Evolutionary conservation across 805 yeast genomes (phyloP).

Genomic region (Pichia nanzhaoensis): DNA sequence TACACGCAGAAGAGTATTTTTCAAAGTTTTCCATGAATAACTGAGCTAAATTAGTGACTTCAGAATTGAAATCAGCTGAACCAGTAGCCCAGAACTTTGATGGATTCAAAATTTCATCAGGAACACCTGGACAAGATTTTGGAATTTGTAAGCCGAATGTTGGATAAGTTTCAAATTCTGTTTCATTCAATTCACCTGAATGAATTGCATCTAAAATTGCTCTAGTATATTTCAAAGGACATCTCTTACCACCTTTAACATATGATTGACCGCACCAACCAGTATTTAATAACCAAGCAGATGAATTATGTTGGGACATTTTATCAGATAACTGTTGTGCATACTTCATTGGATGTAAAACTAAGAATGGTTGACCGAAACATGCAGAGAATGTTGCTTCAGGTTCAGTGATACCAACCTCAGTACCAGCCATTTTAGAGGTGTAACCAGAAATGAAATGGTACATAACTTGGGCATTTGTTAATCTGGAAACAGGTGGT

Average conservation of each 20-base stretch:
- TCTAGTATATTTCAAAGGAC: slow-evolving; percentile 96
- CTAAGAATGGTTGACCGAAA: slow-evolving; percentile 98
- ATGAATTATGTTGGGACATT: slow-evolving; percentile 80
- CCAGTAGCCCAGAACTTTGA: slow-evolving; percentile 71
- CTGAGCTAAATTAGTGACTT: slow-evolving; percentile 61
- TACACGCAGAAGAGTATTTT: slow-evolving; percentile 76
- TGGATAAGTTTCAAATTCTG: slow-evolving; percentile 77
- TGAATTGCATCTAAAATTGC: slow-evolving; percentile 93
- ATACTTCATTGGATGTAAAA: slow-evolving; percentile 95
- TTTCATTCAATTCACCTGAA: slow-evolving; percentile 77
- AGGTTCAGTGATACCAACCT: slow-evolving; percentile 97
- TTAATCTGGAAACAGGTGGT: slow-evolving; percentile 92
- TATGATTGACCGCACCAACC: slow-evolving; percentile 98
- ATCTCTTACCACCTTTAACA: slow-evolving; percentile 90
- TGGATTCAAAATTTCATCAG: slow-evolving; percentile 81
- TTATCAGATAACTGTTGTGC: slow-evolving; percentile 94
- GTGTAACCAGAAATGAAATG: slow-evolving; percentile 98
- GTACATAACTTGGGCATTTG: slow-evolving; percentile 97
- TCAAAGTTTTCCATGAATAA: slow-evolving; percentile 82
- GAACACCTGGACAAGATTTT: slow-evolving; percentile 73
- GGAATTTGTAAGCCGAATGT: slow-evolving; percentile 86
- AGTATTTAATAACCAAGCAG: slow-evolving; percentile 95
- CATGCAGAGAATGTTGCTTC: slow-evolving; percentile 97
- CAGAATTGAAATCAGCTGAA: slow-evolving; percentile 41
- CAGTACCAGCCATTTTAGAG: slow-evolving; percentile 99